phyloP scores from a whole-genome alignment of 2,329 filamentous ascomycete species.

The Taxawa tesnikishii region DNA sequence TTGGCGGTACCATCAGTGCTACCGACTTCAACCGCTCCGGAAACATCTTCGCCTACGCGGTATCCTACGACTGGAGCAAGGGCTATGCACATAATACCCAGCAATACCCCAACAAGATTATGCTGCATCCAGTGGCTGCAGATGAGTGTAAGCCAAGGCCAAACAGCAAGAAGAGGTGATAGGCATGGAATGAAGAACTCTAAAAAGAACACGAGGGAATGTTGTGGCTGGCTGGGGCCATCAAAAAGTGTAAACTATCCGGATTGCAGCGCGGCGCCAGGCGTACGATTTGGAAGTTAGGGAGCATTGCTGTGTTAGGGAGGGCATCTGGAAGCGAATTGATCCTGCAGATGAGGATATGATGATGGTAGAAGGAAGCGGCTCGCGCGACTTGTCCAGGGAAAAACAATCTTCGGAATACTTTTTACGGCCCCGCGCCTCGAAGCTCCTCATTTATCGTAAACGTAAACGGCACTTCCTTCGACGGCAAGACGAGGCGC shows the following conservation, averaged over 20 bases:
- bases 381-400: no score
- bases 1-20: constrained; percentile 67
- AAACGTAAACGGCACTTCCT: no score
- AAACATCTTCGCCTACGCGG: constrained; percentile 49
- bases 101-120: constrained; percentile 36
- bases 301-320: no score
- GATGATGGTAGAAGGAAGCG: no score
- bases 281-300: no score
- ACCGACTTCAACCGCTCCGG: constrained; percentile 87
- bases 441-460: no score
- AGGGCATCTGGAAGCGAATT: no score
- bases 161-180: constrained; percentile 32
- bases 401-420: no score
- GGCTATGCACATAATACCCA: constrained; percentile 77
- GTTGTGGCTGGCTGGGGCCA: not conserved
- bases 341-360: no score
- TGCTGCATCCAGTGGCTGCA: constrained; percentile 33
- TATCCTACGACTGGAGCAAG: constrained; percentile 98
- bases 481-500: no score
- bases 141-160: constrained; percentile 40
- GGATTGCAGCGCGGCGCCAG: not conserved
- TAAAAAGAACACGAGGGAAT: not conserved
- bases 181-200: not conserved
- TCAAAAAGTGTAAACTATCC: not conserved
- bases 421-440: no score